phyloP scores from a whole-genome alignment of 1,284 basidiomycete genomes.

The Xerocomus nothofagi region DNA sequence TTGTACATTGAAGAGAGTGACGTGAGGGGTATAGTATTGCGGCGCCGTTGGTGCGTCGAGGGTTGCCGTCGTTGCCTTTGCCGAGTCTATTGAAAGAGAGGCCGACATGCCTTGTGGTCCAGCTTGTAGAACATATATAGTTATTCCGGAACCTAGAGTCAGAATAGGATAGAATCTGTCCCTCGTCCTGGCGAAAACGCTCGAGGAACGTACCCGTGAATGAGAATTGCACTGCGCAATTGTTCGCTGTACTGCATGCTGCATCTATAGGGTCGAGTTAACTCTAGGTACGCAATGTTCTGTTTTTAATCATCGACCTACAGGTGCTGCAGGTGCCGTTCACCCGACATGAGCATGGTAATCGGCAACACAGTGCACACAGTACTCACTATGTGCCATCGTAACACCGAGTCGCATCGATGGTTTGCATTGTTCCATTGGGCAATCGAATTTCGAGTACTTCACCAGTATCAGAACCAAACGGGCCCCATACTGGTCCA shows the following conservation, averaged over 20 bases:
- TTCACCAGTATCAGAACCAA: conserved; percentile 26
- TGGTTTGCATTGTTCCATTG: conserved; percentile 24
- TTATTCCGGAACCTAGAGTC: conserved; percentile 28
- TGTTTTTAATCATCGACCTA: conserved; percentile 10
- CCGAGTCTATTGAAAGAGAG: conserved; percentile 28
- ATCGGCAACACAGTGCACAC: background rate
- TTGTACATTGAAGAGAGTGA: conserved; percentile 23
- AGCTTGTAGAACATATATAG: conserved; percentile 32
- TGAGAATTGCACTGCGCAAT: conserved; percentile 28
- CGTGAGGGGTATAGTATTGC: conserved; percentile 25
- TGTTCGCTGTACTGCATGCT: conserved; percentile 22
- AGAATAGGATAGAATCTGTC: background rate
- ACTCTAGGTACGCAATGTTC: background rate
- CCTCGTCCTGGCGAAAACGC: background rate
- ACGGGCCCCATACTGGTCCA: conserved; percentile 30
- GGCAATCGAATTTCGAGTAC: conserved; percentile 22
- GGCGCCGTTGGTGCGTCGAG: conserved; percentile 24
- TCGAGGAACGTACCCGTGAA: conserved; percentile 18
- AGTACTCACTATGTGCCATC: conserved; percentile 29
- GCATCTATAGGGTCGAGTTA: conserved; percentile 22
- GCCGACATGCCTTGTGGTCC: conserved; percentile 30
- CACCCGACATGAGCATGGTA: conserved; percentile 4
- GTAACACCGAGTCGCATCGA: conserved; percentile 25
- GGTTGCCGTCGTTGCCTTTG: conserved; percentile 18
- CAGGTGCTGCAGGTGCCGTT: conserved; percentile 21